Conservation (phyloP, 2,329 filamentous ascomycete species). For the Aspergillus ustus region DNA sequence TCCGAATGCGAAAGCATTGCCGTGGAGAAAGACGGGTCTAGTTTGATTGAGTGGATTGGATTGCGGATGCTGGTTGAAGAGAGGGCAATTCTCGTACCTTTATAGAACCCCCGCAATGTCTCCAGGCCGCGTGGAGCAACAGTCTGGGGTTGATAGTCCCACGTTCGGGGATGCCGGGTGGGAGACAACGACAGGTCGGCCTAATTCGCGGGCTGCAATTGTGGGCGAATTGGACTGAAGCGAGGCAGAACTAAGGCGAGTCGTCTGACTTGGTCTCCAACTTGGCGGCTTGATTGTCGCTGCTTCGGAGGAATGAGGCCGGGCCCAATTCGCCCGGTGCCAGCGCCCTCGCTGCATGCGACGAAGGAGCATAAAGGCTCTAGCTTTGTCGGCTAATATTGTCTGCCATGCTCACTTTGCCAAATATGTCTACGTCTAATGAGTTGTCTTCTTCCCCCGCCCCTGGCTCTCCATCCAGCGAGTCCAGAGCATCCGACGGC, state of each 20-base stretch:
- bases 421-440: background rate
- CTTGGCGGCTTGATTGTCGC: background rate
- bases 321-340: background rate
- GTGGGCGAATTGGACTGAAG: background rate
- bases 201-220: background rate
- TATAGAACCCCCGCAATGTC: background rate
- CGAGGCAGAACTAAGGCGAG: background rate
- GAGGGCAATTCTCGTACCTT: background rate
- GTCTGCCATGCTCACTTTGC: background rate
- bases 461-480: background rate
- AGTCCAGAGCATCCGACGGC: background rate
- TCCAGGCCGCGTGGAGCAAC: background rate
- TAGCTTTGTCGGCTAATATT: background rate
- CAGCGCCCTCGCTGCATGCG: too few relatives aligned
- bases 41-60: too few relatives aligned
- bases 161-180: background rate
- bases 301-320: background rate
- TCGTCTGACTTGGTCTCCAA: background rate
- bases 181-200: background rate
- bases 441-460: background rate
- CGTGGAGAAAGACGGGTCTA: background rate
- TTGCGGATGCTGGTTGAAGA: background rate
- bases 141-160: background rate
- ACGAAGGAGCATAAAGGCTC: background rate
- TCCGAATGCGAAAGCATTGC: conserved; percentile 5